These are phyloP conservation scores for Paradendryphiella salina DNA, from an alignment of 2,329 filamentous ascomycete genomes.

Conservation along the genomic window DNA sequence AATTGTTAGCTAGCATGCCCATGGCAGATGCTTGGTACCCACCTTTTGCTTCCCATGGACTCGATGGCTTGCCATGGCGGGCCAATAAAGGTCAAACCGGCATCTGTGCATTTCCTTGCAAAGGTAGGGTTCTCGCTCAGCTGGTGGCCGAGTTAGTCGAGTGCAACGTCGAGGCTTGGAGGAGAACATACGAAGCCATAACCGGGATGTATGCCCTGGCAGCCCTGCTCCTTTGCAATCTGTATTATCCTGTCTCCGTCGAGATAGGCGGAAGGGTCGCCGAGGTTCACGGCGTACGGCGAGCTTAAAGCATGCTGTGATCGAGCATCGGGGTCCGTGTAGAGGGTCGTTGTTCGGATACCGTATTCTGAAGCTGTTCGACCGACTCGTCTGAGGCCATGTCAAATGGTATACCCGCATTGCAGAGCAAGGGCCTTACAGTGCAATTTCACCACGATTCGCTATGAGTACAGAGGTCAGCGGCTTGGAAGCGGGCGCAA, in stretches of 20 bases:
- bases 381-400: slow-evolving; percentile 70
- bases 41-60: slow-evolving; percentile 89
- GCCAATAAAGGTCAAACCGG: slow-evolving; percentile 91
- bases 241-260: slow-evolving; percentile 91
- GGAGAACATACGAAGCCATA: slow-evolving; percentile 72
- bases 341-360: slow-evolving; percentile 90
- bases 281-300: slow-evolving; percentile 80
- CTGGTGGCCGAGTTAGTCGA: slow-evolving; percentile 26
- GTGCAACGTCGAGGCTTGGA: not conserved
- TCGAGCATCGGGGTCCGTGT: slow-evolving; percentile 85
- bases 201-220: slow-evolving; percentile 90
- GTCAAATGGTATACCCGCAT: not conserved
- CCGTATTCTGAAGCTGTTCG: slow-evolving; percentile 85
- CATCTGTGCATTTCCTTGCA: slow-evolving; percentile 82
- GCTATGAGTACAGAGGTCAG: slow-evolving; percentile 85
- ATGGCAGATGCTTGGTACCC: slow-evolving; percentile 7
- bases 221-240: slow-evolving; percentile 82
- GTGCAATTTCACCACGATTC: slow-evolving; percentile 94
- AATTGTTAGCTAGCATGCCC: slow-evolving; percentile 10
- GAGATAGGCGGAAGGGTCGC: slow-evolving; percentile 81
- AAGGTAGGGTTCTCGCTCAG: slow-evolving; percentile 92
- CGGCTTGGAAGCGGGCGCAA: slow-evolving; percentile 41
- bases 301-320: slow-evolving; percentile 88
- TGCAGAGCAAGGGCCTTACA: slow-evolving; percentile 52
- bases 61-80: slow-evolving; percentile 77